Percentiles rank a stretch among this genome's conserved stretches.
These are phyloP conservation scores for Mycena rebaudengoi DNA, from an alignment of 768 basidiomycete species.

Conservation along the genomic window DNA sequence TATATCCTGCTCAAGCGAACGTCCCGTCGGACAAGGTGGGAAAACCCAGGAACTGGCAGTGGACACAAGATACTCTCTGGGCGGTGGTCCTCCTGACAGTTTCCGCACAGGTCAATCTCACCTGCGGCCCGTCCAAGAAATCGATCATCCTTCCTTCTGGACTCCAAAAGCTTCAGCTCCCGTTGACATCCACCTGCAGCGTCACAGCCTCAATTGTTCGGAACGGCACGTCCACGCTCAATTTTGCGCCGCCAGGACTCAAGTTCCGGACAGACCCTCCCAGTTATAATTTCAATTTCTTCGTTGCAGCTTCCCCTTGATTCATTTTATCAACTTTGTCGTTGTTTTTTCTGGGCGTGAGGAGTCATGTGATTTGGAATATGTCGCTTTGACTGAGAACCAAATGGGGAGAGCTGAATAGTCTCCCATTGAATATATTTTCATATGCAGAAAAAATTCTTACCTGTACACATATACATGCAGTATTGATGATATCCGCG, in stretches of 20 bases:
- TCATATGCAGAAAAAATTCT: no score
- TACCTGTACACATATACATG: no score
- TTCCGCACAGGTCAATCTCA: conserved; percentile 52
- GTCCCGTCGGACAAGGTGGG: conserved; percentile 53
- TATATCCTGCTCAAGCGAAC: conserved; percentile 58
- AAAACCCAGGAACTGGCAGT: conserved; percentile 52
- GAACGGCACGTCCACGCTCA: conserved; percentile 43
- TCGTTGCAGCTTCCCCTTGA: conserved; percentile 51
- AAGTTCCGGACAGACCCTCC: conserved; percentile 57
- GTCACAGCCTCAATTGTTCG: conserved; percentile 45
- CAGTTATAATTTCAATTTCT: conserved; percentile 74
- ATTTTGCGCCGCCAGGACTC: conserved; percentile 57
- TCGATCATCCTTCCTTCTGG: conserved; percentile 51
- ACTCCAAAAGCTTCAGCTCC: conserved; percentile 60
- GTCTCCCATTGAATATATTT: no score
- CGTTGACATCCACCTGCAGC: conserved; percentile 44
- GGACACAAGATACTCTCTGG: conserved; percentile 73
- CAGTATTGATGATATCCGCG: no score
- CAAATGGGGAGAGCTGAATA: no score
- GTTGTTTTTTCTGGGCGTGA: not conserved
- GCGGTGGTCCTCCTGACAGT: conserved; percentile 60
- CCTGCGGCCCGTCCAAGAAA: conserved; percentile 44
- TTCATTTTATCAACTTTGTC: not conserved
- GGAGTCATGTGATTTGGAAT: not conserved
- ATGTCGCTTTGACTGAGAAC: not conserved